Evolutionary conservation across 2,329 filamentous ascomycete species (phyloP).

Genomic region (Rhinocladiella similis): DNA sequence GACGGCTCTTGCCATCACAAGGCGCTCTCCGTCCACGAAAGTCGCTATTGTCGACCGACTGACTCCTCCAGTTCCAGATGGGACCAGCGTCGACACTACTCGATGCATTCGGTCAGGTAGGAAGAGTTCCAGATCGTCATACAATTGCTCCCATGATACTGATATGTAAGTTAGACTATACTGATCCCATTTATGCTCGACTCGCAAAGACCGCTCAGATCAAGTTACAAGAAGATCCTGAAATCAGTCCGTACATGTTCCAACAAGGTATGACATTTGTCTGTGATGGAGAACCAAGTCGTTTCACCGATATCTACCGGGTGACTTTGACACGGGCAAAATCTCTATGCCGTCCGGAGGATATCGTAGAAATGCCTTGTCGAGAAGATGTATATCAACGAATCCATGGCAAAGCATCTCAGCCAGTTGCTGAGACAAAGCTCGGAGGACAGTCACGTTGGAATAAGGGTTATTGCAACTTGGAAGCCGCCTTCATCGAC

Average conservation of each 20-base stretch:
- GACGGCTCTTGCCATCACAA: slow-evolving; percentile 57
- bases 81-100: slow-evolving; percentile 43
- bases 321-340: neutral
- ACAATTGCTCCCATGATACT: no score
- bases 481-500: slow-evolving; percentile 31
- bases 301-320: slow-evolving; percentile 15
- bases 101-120: slow-evolving; percentile 38
- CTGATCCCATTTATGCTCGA: slow-evolving; percentile 28
- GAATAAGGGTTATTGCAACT: slow-evolving; percentile 30
- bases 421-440: slow-evolving; percentile 2
- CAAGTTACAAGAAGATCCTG: slow-evolving; percentile 26
- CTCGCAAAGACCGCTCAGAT: slow-evolving; percentile 28
- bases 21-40: slow-evolving; percentile 30
- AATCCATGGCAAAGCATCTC: slow-evolving; percentile 26
- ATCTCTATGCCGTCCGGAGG: neutral
- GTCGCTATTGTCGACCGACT: slow-evolving; percentile 37
- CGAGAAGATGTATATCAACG: slow-evolving; percentile 26
- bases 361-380: slow-evolving; percentile 11
- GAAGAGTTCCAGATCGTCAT: neutral
- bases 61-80: slow-evolving; percentile 38
- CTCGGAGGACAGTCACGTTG: slow-evolving; percentile 18
- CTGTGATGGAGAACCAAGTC: slow-evolving; percentile 24
- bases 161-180: slow-evolving; percentile 23
- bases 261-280: slow-evolving; percentile 32
- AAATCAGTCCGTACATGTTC: slow-evolving; percentile 24